Percentiles rank a stretch among this genome's conserved stretches.
These are phyloP conservation scores for Thermomucor indicae-seudaticae DNA, from an alignment of 371 early-diverging fungal species.

Conservation along the genomic window DNA sequence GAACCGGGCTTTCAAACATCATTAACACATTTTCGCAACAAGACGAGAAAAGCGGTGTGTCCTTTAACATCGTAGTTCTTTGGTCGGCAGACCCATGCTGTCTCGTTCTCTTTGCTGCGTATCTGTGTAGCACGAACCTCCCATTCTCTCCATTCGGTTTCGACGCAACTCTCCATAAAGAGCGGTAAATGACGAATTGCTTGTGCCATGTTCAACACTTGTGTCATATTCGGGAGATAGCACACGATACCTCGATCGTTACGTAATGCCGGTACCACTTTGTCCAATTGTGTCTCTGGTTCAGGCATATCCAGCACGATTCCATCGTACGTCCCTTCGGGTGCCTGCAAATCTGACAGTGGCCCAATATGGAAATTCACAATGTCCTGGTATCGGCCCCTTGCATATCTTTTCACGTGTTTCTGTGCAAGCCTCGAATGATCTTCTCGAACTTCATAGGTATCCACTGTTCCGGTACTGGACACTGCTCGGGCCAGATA, in stretches of 20 bases:
- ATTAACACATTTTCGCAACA: constrained; percentile 47
- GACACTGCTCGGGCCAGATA: constrained; percentile 64
- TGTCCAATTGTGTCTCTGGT: constrained; percentile 48
- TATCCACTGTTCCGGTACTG: constrained; percentile 44
- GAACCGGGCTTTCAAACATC: too few species aligned
- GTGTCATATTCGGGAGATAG: constrained; percentile 78
- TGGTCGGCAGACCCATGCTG: constrained; percentile 63
- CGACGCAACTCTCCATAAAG: constrained; percentile 57
- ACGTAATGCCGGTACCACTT: constrained; percentile 41
- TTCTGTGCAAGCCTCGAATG: constrained; percentile 52
- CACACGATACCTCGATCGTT: constrained; percentile 66
- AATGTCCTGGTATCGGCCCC: constrained; percentile 46
- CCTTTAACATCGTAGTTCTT: constrained; percentile 51
- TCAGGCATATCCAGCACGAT: constrained; percentile 72
- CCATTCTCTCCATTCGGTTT: constrained; percentile 72
- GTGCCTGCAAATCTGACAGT: constrained; percentile 26
- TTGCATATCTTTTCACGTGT: constrained; percentile 50
- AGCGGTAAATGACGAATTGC: constrained; percentile 42
- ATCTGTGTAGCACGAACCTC: constrained; percentile 61
- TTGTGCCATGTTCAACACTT: constrained; percentile 58
- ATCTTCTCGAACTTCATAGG: constrained; percentile 56
- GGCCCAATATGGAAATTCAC: constrained; percentile 54
- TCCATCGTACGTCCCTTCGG: constrained; percentile 50
- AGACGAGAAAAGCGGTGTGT: constrained; percentile 65
- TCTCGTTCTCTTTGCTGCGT: constrained; percentile 28